These are phyloP conservation scores for Quercus aquifolioides DNA, from an alignment of 306 rosid genomes.

Conservation along the genomic window DNA sequence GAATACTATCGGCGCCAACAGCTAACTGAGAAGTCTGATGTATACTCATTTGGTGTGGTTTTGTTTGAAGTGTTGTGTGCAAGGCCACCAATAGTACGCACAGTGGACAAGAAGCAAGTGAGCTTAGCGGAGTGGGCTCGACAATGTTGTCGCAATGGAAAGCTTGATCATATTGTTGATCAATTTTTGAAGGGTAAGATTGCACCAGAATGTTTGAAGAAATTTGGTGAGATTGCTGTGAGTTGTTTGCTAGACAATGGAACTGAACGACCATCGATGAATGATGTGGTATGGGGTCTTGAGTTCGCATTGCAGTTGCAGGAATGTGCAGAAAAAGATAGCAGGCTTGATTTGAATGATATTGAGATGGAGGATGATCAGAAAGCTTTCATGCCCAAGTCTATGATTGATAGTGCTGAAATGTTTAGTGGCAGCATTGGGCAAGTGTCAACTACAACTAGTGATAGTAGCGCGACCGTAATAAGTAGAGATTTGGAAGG, in stretches of 20 bases:
- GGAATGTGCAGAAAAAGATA: constrained; percentile 35
- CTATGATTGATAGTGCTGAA: background rate
- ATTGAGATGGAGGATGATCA: background rate
- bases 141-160: constrained; percentile 2
- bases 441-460: background rate
- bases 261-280: constrained; percentile 48
- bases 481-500: background rate
- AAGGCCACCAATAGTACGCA: background rate
- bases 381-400: too few relatives aligned
- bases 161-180: constrained; percentile 29
- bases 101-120: background rate
- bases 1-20: constrained; percentile 1
- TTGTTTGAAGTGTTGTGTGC: constrained; percentile 23
- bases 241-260: constrained; percentile 56
- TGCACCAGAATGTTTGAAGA: constrained; percentile 26
- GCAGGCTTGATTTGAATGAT: background rate
- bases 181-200: constrained; percentile 24
- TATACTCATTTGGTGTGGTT: constrained; percentile 34
- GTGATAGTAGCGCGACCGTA: background rate
- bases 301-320: constrained; percentile 60
- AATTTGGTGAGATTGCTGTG: constrained; percentile 37
- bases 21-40: constrained; percentile 24
- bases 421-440: background rate
- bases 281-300: constrained; percentile 57
- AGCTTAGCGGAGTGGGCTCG: constrained; percentile 12